Conservation (phyloP, 2,329 filamentous ascomycete species). For the Fusarium pseudocircinatum region DNA sequence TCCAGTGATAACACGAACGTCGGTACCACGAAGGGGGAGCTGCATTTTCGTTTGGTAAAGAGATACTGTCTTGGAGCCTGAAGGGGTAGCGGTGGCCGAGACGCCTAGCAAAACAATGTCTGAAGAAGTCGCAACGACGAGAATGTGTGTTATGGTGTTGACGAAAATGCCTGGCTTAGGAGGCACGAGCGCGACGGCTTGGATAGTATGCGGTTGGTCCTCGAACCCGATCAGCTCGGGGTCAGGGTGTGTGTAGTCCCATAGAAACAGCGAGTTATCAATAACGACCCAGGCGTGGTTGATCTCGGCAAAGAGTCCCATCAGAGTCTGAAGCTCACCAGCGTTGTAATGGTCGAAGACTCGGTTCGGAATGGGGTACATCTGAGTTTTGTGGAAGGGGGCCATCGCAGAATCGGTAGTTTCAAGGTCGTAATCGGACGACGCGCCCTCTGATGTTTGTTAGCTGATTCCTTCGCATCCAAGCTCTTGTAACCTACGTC, state of each 20-base stretch:
- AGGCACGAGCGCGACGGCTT: slow-evolving; percentile 86
- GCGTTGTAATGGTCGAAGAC: slow-evolving; percentile 94
- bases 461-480: slow-evolving; percentile 29
- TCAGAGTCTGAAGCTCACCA: slow-evolving; percentile 86
- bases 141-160: slow-evolving; percentile 82
- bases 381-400: slow-evolving; percentile 87
- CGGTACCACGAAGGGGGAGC: slow-evolving; percentile 77
- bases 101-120: slow-evolving; percentile 91
- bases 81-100: slow-evolving; percentile 71
- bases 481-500: slow-evolving; percentile 68
- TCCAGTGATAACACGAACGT: slow-evolving; percentile 81
- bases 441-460: slow-evolving; percentile 77
- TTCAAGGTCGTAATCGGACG: slow-evolving; percentile 89
- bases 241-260: slow-evolving; percentile 96
- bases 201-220: slow-evolving; percentile 87
- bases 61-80: slow-evolving; percentile 76
- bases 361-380: slow-evolving; percentile 89
- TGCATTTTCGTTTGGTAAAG: slow-evolving; percentile 92
- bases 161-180: slow-evolving; percentile 91
- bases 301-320: slow-evolving; percentile 94
- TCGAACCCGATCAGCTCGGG: slow-evolving; percentile 93
- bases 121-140: slow-evolving; percentile 86
- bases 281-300: slow-evolving; percentile 96
- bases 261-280: slow-evolving; percentile 94
- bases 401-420: slow-evolving; percentile 76